Conservation (phyloP, 768 basidiomycete species). For the Cystobasidium tubakii region DNA sequence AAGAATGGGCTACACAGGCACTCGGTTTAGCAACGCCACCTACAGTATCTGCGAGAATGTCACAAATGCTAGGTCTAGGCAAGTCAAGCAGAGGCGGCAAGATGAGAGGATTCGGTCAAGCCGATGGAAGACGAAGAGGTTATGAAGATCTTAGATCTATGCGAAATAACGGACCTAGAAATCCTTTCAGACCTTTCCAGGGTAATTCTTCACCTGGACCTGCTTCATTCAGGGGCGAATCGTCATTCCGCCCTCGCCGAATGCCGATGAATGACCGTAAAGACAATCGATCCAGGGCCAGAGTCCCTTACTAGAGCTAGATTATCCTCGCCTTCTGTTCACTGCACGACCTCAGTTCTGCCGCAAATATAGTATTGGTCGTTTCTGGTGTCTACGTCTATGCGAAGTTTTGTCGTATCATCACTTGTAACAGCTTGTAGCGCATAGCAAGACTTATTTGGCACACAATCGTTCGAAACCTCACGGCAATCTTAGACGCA, state of each 20-base stretch:
- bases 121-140: slow-evolving; percentile 7
- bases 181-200: slow-evolving; percentile 8
- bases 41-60: slow-evolving; percentile 55
- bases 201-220: neutral
- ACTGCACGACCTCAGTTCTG: no score
- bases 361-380: no score
- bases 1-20: slow-evolving; percentile 60
- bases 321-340: no score
- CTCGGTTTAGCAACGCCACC: slow-evolving; percentile 57
- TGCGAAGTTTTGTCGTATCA: neutral
- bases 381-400: no score
- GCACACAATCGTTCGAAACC: neutral
- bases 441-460: neutral
- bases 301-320: neutral
- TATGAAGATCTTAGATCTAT: neutral
- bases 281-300: neutral
- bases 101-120: slow-evolving; percentile 1
- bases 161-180: neutral
- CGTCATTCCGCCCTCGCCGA: neutral
- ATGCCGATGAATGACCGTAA: neutral
- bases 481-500: neutral
- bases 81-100: neutral
- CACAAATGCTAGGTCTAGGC: slow-evolving; percentile 52
- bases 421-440: neutral
- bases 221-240: neutral